Conservation (phyloP, 108 stramenopile genomes). For the Nannochloropsis salina region DNA sequence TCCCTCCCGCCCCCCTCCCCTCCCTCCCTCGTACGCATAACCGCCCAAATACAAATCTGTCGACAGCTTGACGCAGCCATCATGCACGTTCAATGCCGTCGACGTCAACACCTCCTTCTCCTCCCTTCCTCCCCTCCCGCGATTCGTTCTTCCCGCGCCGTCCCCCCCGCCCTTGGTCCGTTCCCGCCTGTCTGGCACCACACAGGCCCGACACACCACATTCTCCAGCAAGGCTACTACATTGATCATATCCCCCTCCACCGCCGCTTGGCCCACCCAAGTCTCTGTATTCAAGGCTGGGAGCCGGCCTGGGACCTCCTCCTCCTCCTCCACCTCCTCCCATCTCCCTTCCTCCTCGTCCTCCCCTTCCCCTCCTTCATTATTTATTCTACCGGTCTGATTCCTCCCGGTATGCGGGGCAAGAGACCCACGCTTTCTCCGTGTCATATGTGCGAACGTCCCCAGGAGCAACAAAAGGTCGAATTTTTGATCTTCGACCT, state of each 20-base stretch:
- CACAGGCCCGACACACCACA: not conserved
- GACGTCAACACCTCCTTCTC: not conserved
- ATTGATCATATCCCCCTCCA: not conserved
- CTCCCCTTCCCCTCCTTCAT: not conserved
- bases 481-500: not conserved
- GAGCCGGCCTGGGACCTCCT: not conserved
- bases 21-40: not conserved
- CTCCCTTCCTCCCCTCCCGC: not conserved
- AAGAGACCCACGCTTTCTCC: not conserved
- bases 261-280: not conserved
- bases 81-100: constrained; percentile 3
- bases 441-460: not conserved
- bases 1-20: not conserved
- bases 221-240: not conserved
- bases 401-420: not conserved
- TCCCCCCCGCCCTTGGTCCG: not conserved
- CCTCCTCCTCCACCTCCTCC: constrained; percentile 1
- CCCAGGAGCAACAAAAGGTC: constrained; percentile 17
- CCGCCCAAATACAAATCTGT: not conserved
- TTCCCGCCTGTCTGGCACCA: not conserved
- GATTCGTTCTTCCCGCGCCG: not conserved
- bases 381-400: not conserved
- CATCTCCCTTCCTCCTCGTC: not conserved
- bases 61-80: not conserved
- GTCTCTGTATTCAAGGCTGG: not conserved